phyloP scores from a whole-genome alignment of 139 green algal genomes.

The Chlamydomonas sphaeroides region DNA sequence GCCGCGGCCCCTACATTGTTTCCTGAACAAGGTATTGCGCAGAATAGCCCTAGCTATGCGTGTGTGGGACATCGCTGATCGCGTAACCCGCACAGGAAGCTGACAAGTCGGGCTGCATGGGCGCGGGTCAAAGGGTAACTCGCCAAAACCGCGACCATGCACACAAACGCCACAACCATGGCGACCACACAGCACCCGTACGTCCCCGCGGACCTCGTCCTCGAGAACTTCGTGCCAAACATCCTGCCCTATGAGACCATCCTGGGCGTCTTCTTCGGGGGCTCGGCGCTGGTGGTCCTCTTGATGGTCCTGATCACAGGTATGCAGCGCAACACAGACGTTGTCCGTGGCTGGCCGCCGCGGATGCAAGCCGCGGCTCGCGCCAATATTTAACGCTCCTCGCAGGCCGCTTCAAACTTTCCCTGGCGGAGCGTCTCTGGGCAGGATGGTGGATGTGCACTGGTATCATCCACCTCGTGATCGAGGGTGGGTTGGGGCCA shows the following conservation, averaged over 20 bases:
- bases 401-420: conserved; percentile 58
- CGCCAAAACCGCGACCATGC: too few species aligned
- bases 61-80: too few species aligned
- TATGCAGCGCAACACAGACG: conserved; percentile 20
- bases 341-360: too few species aligned
- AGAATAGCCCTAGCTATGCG: too few species aligned
- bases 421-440: conserved; percentile 56
- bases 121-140: too few species aligned
- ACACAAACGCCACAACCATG: background rate
- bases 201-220: conserved; percentile 60
- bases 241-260: conserved; percentile 70
- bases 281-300: conserved; percentile 51
- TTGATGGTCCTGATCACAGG: conserved; percentile 61
- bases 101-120: too few species aligned
- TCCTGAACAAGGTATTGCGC: too few species aligned
- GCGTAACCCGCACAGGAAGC: too few species aligned
- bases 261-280: conserved; percentile 75
- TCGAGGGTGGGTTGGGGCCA: conserved; percentile 85
- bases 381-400: background rate
- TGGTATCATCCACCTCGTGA: conserved; percentile 85
- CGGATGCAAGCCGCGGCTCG: background rate
- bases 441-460: conserved; percentile 76
- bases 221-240: conserved; percentile 72
- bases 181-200: conserved; percentile 85
- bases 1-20: too few species aligned